Evolutionary conservation across 176 grass and related monocot genomes (phyloP).

Genomic region (maize (Zea mays)): DNA sequence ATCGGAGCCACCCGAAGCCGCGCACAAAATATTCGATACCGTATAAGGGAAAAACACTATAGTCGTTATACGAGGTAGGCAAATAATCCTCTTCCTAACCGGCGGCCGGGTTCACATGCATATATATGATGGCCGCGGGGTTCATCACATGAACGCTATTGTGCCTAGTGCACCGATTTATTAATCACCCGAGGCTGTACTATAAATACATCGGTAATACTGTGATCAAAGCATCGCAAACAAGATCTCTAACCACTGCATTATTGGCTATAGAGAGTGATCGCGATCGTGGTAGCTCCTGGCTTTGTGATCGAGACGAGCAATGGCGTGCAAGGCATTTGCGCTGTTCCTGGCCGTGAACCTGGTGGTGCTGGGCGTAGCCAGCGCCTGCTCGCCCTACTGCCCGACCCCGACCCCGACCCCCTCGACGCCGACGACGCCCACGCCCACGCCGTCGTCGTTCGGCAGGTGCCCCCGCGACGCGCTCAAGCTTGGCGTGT

Average conservation of each 20-base stretch:
- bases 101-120: background rate
- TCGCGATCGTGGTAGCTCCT: background rate
- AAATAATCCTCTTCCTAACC: conserved; percentile 6
- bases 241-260: background rate
- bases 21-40: background rate
- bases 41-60: background rate
- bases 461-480: conserved; percentile 43
- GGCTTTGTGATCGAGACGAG: background rate
- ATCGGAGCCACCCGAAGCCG: no score
- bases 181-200: background rate
- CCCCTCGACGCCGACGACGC: background rate
- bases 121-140: background rate
- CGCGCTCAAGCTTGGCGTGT: conserved; percentile 52
- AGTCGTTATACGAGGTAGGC: background rate
- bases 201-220: conserved; percentile 26
- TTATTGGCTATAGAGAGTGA: background rate
- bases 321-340: conserved; percentile 39
- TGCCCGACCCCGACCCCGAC: conserved; percentile 26
- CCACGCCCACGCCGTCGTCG: conserved; percentile 17
- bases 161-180: background rate
- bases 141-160: conserved; percentile 5
- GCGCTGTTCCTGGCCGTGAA: conserved; percentile 42
- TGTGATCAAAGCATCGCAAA: conserved; percentile 13
- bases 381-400: conserved; percentile 14
- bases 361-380: conserved; percentile 31